These are phyloP conservation scores for Ambrosiella cleistominuta DNA, from an alignment of 2,329 filamentous ascomycete species.

Conservation along the genomic window DNA sequence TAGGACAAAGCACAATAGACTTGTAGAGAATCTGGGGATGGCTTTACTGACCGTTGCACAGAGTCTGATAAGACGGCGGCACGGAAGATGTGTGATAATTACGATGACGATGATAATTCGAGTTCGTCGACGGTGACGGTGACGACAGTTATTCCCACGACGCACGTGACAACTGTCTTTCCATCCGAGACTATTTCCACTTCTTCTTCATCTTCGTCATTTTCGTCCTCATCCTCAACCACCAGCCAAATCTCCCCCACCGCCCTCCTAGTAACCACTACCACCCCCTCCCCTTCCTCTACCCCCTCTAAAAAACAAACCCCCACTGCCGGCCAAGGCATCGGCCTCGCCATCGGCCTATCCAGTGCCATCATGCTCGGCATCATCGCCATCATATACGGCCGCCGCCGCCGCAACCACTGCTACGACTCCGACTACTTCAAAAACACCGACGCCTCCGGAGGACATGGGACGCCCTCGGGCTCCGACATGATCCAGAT, in stretches of 20 bases:
- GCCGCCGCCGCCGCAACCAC: slow-evolving; percentile 25
- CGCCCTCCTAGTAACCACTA: slow-evolving; percentile 1
- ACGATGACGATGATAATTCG: background rate
- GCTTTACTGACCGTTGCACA: background rate
- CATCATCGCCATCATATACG: slow-evolving; percentile 29
- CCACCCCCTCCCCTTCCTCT: background rate
- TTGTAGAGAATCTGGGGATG: background rate
- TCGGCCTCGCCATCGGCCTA: slow-evolving; percentile 39
- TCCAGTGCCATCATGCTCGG: slow-evolving; percentile 32
- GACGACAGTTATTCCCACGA: background rate
- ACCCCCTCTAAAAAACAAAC: slow-evolving; percentile 8
- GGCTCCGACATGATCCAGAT: slow-evolving; percentile 22
- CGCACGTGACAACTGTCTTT: background rate
- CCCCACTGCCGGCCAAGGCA: slow-evolving; percentile 29
- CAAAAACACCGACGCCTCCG: slow-evolving; percentile 15
- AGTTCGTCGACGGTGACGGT: slow-evolving; percentile 1
- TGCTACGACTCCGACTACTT: slow-evolving; percentile 21
- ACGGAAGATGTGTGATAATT: background rate
- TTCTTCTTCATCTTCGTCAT: background rate
- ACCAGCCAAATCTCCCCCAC: slow-evolving; percentile 6
- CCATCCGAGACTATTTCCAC: background rate
- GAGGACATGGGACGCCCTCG: slow-evolving; percentile 15
- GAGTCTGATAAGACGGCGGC: slow-evolving; percentile 1
- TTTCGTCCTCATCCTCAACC: background rate
- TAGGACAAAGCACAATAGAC: background rate